Evolutionary conservation across 2,329 filamentous ascomycete genomes (phyloP).

Genomic region (Botrytis byssoidea): DNA sequence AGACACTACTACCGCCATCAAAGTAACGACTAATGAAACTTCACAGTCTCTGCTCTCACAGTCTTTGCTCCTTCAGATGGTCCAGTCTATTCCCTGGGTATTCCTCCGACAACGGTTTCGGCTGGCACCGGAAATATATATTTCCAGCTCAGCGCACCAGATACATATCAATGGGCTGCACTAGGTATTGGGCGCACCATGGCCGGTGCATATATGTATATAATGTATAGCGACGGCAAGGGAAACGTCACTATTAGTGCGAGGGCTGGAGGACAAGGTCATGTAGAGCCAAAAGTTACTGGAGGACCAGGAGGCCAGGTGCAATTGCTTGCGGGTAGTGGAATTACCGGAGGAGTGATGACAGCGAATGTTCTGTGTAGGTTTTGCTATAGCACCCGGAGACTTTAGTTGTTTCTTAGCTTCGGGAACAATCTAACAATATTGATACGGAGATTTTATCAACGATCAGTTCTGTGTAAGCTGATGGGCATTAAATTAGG

Average conservation of each 20-base stretch:
- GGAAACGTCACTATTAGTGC: slow-evolving; percentile 57
- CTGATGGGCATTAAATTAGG: neutral
- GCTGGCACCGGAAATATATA: slow-evolving; percentile 49
- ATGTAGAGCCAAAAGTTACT: slow-evolving; percentile 47
- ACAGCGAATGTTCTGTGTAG: slow-evolving; percentile 56
- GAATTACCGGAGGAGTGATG: slow-evolving; percentile 52
- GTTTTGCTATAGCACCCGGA: neutral
- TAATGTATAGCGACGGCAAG: slow-evolving; percentile 53
- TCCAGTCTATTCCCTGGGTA: slow-evolving; percentile 30
- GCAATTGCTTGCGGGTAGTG: slow-evolving; percentile 52
- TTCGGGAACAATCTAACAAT: neutral
- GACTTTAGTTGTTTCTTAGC: neutral
- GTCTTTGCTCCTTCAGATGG: slow-evolving; percentile 11
- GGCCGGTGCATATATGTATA: slow-evolving; percentile 57
- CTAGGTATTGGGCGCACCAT: slow-evolving; percentile 56
- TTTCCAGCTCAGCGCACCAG: slow-evolving; percentile 55
- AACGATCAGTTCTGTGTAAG: neutral
- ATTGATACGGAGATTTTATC: neutral
- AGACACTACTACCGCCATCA: neutral
- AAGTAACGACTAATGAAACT: neutral
- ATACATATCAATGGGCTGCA: slow-evolving; percentile 52
- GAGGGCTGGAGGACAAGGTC: slow-evolving; percentile 43
- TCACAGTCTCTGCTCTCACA: neutral
- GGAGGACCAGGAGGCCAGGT: slow-evolving; percentile 40
- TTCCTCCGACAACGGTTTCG: slow-evolving; percentile 23